Evolutionary conservation across 164 flowering plant species (phyloP).

Genomic region (Cinnamomum micranthum): DNA sequence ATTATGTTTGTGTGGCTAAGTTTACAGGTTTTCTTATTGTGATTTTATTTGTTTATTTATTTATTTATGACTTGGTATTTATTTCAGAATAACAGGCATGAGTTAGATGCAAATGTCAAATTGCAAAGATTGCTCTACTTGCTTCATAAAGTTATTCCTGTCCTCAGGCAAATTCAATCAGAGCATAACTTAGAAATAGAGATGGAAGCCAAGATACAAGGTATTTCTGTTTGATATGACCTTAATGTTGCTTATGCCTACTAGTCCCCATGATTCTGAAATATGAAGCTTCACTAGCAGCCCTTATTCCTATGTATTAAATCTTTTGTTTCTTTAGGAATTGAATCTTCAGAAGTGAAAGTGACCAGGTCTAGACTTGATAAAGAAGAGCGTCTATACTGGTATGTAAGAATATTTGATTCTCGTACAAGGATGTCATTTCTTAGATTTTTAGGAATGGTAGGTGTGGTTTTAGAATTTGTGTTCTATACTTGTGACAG

Average conservation of each 20-base stretch:
- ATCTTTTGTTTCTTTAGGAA: slow-evolving; percentile 7
- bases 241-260: neutral
- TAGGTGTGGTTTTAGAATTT: neutral
- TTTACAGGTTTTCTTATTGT: neutral
- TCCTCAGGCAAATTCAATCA: slow-evolving; percentile 48
- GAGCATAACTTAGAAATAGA: slow-evolving; percentile 60
- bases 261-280: neutral
- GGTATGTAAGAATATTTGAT: slow-evolving; percentile 34
- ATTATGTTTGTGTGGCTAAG: neutral
- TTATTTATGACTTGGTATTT: neutral
- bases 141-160: slow-evolving; percentile 54
- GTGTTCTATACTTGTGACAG: neutral
- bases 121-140: slow-evolving; percentile 51
- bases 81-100: slow-evolving; percentile 33
- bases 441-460: neutral
- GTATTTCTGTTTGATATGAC: slow-evolving; percentile 24
- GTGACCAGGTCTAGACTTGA: slow-evolving; percentile 36
- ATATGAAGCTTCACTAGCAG: neutral
- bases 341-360: slow-evolving; percentile 15
- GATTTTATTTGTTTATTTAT: too few relatives aligned
- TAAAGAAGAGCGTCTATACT: slow-evolving; percentile 61
- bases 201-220: slow-evolving; percentile 45
- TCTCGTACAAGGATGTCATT: neutral
- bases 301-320: neutral
- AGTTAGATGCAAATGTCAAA: slow-evolving; percentile 34